phyloP scores from a whole-genome alignment of 371 early-diverging fungal species.

The Syncephalastrum racemosum region DNA sequence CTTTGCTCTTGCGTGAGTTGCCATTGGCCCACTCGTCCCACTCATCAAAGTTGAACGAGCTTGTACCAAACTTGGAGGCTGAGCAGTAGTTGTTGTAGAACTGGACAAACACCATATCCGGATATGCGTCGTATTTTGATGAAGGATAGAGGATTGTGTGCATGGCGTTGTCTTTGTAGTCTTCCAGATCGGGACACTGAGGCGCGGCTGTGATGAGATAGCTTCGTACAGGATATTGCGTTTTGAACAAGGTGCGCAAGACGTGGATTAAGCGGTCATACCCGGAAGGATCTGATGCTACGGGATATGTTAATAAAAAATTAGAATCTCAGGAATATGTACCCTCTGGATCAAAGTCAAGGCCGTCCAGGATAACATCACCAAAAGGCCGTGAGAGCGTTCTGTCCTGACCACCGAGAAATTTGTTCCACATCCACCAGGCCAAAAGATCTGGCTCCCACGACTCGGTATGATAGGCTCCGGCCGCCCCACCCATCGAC shows the following conservation, averaged over 20 bases:
- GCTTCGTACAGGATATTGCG: slow-evolving; percentile 35
- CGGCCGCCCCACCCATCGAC: slow-evolving; percentile 55
- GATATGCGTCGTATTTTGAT: slow-evolving; percentile 32
- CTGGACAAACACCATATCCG: slow-evolving; percentile 69
- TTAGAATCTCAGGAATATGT: slow-evolving; percentile 8
- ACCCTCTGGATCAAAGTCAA: slow-evolving; percentile 57
- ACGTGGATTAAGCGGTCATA: slow-evolving; percentile 32
- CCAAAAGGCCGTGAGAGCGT: slow-evolving; percentile 34
- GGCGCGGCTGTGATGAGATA: slow-evolving; percentile 54
- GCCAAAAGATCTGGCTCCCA: slow-evolving; percentile 47
- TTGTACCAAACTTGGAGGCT: slow-evolving; percentile 22
- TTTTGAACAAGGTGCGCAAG: slow-evolving; percentile 33
- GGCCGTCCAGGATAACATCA: slow-evolving; percentile 31
- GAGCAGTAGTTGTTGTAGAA: slow-evolving; percentile 75
- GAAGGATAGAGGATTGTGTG: slow-evolving; percentile 40
- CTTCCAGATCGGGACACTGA: slow-evolving; percentile 58
- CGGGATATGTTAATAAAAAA: background rate
- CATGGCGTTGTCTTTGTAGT: slow-evolving; percentile 44
- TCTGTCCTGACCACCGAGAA: slow-evolving; percentile 39
- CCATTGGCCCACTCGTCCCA: slow-evolving; percentile 52
- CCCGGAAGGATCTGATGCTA: slow-evolving; percentile 23
- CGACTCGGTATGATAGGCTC: slow-evolving; percentile 26
- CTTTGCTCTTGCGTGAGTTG: slow-evolving; percentile 26
- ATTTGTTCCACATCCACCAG: slow-evolving; percentile 51
- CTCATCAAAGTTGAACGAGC: slow-evolving; percentile 58